Evolutionary conservation across 1,284 basidiomycete genomes (phyloP).

Genomic region (Kalmanozyma brasiliensis): DNA sequence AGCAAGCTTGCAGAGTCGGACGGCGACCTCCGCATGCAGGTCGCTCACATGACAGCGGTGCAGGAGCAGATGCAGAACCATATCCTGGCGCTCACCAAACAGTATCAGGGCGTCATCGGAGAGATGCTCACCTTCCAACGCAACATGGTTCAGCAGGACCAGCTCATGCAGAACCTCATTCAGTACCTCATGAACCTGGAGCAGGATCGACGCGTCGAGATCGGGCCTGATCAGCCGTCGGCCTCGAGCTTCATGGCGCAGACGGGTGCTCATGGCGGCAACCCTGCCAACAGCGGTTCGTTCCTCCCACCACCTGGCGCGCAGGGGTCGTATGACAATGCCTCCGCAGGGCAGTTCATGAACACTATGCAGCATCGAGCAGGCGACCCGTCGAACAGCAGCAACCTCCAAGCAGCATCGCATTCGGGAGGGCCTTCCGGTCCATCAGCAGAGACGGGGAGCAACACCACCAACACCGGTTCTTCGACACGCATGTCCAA

Average conservation of each 20-base stretch:
- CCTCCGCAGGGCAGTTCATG: conserved; percentile 77
- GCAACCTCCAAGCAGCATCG: conserved; percentile 2
- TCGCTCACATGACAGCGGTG: conserved; percentile 49
- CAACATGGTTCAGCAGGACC: conserved; percentile 85
- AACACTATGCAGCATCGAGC: conserved; percentile 76
- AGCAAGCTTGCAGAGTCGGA: conserved; percentile 52
- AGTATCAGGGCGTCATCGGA: conserved; percentile 80
- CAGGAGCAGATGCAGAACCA: conserved; percentile 64
- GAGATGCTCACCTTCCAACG: conserved; percentile 86
- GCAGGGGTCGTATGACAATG: conserved; percentile 73
- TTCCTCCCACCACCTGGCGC: conserved; percentile 75
- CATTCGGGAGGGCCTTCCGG: conserved; percentile 18
- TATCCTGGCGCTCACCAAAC: conserved; percentile 76
- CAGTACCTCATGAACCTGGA: conserved; percentile 77
- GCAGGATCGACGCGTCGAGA: conserved; percentile 24
- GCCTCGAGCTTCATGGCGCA: conserved; percentile 19
- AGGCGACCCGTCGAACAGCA: background rate
- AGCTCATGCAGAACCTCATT: conserved; percentile 82
- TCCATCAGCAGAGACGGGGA: conserved; percentile 11
- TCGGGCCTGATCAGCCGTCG: background rate
- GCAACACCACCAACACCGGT: conserved; percentile 19
- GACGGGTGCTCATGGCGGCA: conserved; percentile 2
- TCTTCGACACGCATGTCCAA: conserved; percentile 22
- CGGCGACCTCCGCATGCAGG: conserved; percentile 54
- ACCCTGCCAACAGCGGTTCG: conserved; percentile 41